Evolutionary conservation across 805 yeast species (phyloP).

Genomic region (Candida hungchunana): DNA sequence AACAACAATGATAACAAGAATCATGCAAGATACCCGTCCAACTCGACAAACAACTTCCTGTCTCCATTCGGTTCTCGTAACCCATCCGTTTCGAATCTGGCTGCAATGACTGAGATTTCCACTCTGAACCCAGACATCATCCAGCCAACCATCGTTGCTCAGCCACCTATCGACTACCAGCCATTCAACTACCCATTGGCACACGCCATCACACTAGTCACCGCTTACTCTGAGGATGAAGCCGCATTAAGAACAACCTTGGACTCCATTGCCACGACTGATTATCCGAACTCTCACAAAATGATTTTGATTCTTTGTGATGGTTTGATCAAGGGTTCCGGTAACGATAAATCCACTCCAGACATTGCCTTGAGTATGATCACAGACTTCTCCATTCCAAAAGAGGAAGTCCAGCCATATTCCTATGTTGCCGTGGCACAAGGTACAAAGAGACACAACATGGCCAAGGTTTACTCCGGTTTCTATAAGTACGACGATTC

Average conservation of each 20-base stretch:
- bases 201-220: constrained; percentile 71
- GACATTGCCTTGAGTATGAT: constrained; percentile 86
- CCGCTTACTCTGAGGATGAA: constrained; percentile 93
- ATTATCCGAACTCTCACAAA: constrained; percentile 93
- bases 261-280: constrained; percentile 92
- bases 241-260: constrained; percentile 81
- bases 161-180: constrained; percentile 85
- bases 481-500: constrained; percentile 80
- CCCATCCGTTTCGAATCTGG: constrained; percentile 23
- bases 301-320: constrained; percentile 83
- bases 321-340: constrained; percentile 92
- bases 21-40: constrained; percentile 14
- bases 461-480: constrained; percentile 96
- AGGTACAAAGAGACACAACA: constrained; percentile 92
- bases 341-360: constrained; percentile 83
- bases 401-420: constrained; percentile 71
- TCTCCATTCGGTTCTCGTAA: constrained; percentile 25
- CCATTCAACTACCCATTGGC: constrained; percentile 81
- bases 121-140: constrained; percentile 56
- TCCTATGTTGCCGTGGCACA: constrained; percentile 95
- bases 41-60: constrained; percentile 8
- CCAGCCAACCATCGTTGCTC: constrained; percentile 80
- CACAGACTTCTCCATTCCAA: constrained; percentile 68
- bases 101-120: constrained; percentile 28
- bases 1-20: constrained; percentile 10